Evolutionary conservation across 2,329 filamentous ascomycete species (phyloP).

Genomic region (Cryphonectria radicalis): DNA sequence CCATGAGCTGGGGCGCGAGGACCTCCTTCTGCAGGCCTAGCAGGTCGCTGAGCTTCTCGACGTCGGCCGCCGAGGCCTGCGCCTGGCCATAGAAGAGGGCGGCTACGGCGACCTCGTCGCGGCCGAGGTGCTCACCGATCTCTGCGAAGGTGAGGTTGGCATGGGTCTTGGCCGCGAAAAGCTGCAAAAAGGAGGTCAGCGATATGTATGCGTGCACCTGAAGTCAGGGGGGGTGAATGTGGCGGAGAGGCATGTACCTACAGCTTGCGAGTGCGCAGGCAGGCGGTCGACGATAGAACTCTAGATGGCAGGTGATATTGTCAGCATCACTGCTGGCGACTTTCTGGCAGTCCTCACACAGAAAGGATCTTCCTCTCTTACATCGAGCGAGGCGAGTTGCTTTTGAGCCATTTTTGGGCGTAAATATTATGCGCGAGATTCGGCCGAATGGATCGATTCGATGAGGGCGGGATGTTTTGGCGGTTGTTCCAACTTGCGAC

Average conservation of each 20-base stretch:
- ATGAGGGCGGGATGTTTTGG: background rate
- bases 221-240: background rate
- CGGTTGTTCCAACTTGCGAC: background rate
- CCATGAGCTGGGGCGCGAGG: conserved; percentile 67
- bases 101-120: conserved; percentile 82
- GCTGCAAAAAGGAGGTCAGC: conserved; percentile 36
- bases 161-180: conserved; percentile 80
- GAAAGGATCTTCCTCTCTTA: conserved; percentile 35
- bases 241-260: conserved; percentile 8
- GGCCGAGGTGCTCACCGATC: conserved; percentile 73
- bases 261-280: conserved; percentile 67
- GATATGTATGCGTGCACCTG: background rate
- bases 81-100: conserved; percentile 86
- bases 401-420: conserved; percentile 26
- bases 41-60: conserved; percentile 63
- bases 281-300: conserved; percentile 68
- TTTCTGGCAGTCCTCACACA: background rate
- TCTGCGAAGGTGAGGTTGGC: conserved; percentile 79
- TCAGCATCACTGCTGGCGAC: background rate
- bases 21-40: conserved; percentile 53
- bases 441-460: background rate
- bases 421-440: background rate
- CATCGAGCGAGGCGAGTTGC: conserved; percentile 42
- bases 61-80: conserved; percentile 54
- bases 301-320: conserved; percentile 27